Conservation (phyloP, 192 early-diverging fungal genomes). For the Funneliformis mosseae region DNA sequence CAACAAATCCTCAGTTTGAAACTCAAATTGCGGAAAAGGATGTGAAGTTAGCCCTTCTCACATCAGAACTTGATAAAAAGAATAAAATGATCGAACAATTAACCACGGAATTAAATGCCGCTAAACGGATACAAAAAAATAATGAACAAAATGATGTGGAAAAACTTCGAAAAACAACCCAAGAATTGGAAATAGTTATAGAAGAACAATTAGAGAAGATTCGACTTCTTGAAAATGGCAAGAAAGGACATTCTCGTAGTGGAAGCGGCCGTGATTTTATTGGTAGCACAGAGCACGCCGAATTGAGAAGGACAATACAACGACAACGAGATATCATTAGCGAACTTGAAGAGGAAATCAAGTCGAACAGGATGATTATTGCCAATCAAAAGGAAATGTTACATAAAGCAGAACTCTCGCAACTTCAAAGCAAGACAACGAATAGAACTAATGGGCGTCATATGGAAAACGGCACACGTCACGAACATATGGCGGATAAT, state of each 20-base stretch:
- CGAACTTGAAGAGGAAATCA: background rate
- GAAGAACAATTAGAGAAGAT: constrained; percentile 38
- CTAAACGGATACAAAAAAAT: constrained; percentile 48
- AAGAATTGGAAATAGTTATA: constrained; percentile 34
- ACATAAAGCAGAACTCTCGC: background rate
- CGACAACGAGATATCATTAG: constrained; percentile 1
- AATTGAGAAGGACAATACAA: constrained; percentile 9
- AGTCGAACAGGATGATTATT: background rate
- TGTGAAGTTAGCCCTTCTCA: constrained; percentile 20
- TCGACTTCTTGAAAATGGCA: constrained; percentile 37
- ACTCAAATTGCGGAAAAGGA: background rate
- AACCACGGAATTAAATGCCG: background rate
- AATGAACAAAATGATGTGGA: constrained; percentile 46
- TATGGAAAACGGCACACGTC: background rate
- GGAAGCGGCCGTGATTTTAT: background rate
- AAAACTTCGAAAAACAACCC: constrained; percentile 33
- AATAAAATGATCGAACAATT: constrained; percentile 21
- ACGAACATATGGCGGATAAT: background rate
- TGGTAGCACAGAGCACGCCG: background rate
- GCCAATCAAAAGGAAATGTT: constrained; percentile 14
- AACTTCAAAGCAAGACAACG: background rate
- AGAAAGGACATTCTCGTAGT: constrained; percentile 19
- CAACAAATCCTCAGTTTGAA: background rate
- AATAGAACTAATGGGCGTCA: background rate
- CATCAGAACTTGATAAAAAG: constrained; percentile 6